phyloP scores from a whole-genome alignment of 441 rosid species.

The Sinapis alba region DNA sequence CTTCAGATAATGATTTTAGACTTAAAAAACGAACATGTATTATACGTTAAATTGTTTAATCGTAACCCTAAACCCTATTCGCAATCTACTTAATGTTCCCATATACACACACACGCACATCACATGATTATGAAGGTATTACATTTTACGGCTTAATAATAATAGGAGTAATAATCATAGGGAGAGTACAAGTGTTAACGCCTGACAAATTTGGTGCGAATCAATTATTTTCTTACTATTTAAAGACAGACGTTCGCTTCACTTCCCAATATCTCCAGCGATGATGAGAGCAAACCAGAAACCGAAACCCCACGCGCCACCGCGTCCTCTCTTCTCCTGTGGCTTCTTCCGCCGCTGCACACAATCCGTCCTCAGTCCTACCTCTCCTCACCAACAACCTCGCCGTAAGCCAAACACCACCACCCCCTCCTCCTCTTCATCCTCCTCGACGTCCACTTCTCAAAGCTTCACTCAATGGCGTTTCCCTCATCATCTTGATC shows the following conservation, averaged over 20 bases:
- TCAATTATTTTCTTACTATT: slow-evolving; percentile 27
- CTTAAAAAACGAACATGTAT: background rate
- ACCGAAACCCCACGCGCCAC: slow-evolving; percentile 61
- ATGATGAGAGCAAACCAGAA: slow-evolving; percentile 65
- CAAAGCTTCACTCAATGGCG: slow-evolving; percentile 91
- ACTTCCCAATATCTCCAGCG: slow-evolving; percentile 10
- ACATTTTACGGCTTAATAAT: background rate
- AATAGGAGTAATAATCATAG: slow-evolving; percentile 14
- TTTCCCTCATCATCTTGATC: slow-evolving; percentile 52
- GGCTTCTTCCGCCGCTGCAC: slow-evolving; percentile 84
- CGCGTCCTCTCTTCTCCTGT: slow-evolving; percentile 76
- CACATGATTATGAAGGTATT: background rate
- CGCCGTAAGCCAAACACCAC: slow-evolving; percentile 44
- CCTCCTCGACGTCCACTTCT: slow-evolving; percentile 77
- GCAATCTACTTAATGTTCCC: background rate
- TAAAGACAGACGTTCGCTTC: slow-evolving; percentile 18
- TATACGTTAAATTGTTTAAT: background rate
- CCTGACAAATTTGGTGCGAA: slow-evolving; percentile 40
- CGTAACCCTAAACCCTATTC: background rate
- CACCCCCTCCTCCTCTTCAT: slow-evolving; percentile 55
- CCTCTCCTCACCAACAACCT: slow-evolving; percentile 44
- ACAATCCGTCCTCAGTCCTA: slow-evolving; percentile 62
- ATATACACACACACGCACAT: background rate
- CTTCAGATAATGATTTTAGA: slow-evolving; percentile 3
- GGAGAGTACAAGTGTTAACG: slow-evolving; percentile 25